A percentile compares a stretch with the other conserved stretches of the same genome.
Evolutionary conservation across 1,284 basidiomycete species (phyloP).

Genomic region (Marasmius oreades): DNA sequence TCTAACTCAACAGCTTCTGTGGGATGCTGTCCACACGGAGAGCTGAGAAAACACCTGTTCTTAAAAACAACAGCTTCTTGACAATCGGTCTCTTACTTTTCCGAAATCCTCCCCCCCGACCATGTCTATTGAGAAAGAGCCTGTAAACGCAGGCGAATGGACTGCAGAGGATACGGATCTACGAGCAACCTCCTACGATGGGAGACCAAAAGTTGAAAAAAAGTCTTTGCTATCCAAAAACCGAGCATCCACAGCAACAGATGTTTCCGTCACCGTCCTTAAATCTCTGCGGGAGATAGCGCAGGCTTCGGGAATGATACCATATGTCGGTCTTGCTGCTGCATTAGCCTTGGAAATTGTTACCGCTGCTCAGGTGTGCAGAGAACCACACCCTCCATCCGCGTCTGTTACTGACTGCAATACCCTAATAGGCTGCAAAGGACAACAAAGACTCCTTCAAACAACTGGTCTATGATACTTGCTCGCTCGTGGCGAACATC

Average conservation of each 20-base stretch:
- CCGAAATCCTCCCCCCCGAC: not conserved
- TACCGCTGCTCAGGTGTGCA: constrained; percentile 10
- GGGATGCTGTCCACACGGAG: no score
- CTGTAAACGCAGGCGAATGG: not conserved
- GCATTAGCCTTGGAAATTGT: constrained; percentile 15
- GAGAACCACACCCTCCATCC: no score
- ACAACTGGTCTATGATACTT: constrained; percentile 14
- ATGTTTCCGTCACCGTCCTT: constrained; percentile 6
- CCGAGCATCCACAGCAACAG: not conserved
- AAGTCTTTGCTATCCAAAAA: not conserved
- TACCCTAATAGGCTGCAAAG: constrained; percentile 8
- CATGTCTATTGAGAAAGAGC: not conserved
- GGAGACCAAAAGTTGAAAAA: not conserved
- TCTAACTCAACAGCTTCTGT: no score
- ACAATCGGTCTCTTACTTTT: no score
- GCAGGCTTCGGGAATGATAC: constrained; percentile 11
- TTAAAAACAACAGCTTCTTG: no score
- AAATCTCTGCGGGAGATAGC: constrained; percentile 14
- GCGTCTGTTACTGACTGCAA: not conserved
- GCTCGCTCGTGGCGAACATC: constrained; percentile 10
- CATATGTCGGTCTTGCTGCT: constrained; percentile 14
- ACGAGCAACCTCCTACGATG: not conserved
- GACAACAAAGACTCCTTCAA: constrained; percentile 16
- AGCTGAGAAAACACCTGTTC: no score
- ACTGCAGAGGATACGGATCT: not conserved